phyloP scores from a whole-genome alignment of 2,329 filamentous ascomycete species.

The Aspergillus fumigatiaffinis region DNA sequence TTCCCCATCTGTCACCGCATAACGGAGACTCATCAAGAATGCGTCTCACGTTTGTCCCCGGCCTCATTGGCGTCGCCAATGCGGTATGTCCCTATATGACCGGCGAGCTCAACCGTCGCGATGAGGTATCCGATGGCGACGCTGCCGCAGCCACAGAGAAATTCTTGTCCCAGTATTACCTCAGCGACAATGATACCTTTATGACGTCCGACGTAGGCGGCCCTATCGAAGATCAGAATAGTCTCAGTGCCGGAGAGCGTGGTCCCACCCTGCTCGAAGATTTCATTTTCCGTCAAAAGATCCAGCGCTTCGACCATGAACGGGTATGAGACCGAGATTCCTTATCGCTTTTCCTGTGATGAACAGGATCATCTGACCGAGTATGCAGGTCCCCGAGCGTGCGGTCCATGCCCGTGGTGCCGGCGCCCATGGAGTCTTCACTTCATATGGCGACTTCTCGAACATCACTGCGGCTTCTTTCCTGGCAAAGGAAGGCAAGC shows the following conservation, averaged over 20 bases:
- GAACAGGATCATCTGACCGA: conserved; percentile 2
- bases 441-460: conserved; percentile 61
- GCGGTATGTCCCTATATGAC: conserved; percentile 42
- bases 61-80: conserved; percentile 33
- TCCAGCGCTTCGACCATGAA: conserved; percentile 68
- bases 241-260: conserved; percentile 62
- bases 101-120: conserved; percentile 27
- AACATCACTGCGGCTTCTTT: conserved; percentile 69
- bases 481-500: conserved; percentile 53
- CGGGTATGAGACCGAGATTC: conserved; percentile 45
- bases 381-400: conserved; percentile 53
- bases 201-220: conserved; percentile 66
- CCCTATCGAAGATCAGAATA: conserved; percentile 64
- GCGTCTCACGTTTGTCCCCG: conserved; percentile 23
- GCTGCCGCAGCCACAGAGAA: conserved; percentile 32
- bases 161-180: conserved; percentile 42
- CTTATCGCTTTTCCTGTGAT: neutral
- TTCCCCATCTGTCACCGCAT: neutral
- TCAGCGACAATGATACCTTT: conserved; percentile 53
- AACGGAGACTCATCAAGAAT: conserved; percentile 14
- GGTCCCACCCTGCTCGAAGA: conserved; percentile 69
- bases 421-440: conserved; percentile 66
- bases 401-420: conserved; percentile 68
- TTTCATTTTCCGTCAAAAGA: conserved; percentile 69
- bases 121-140: conserved; percentile 13